A percentile compares a stretch with the other conserved stretches of the same genome.
phyloP scores from a whole-genome alignment of 2,329 filamentous ascomycete species.

The Aspergillus sp. region DNA sequence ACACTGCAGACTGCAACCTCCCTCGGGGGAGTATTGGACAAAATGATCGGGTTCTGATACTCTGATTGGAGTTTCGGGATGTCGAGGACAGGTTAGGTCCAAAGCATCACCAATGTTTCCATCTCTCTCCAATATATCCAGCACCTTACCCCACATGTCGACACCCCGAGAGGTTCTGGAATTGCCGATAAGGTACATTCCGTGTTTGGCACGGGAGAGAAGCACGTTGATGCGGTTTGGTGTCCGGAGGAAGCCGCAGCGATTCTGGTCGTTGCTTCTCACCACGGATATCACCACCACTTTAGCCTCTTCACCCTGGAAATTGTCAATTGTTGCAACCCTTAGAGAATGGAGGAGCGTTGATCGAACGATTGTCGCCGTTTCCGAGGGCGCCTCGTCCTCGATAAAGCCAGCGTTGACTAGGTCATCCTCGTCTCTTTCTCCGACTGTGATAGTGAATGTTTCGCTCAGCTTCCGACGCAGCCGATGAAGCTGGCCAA shows the following conservation, averaged over 20 bases:
- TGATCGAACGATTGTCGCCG: constrained; percentile 38
- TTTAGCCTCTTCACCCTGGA: constrained; percentile 76
- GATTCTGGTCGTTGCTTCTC: constrained; percentile 64
- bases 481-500: constrained; percentile 57
- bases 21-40: constrained; percentile 59
- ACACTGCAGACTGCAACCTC: constrained; percentile 62
- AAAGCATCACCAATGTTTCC: constrained; percentile 57
- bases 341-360: constrained; percentile 56
- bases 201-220: constrained; percentile 68
- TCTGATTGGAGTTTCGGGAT: constrained; percentile 56
- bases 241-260: constrained; percentile 68
- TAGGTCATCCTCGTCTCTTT: constrained; percentile 64
- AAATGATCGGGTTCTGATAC: constrained; percentile 65
- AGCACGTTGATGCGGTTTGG: constrained; percentile 72
- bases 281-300: constrained; percentile 73
- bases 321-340: constrained; percentile 73
- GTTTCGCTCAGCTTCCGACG: constrained; percentile 42
- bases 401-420: constrained; percentile 43
- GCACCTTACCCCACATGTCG: constrained; percentile 67
- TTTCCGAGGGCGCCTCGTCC: constrained; percentile 21
- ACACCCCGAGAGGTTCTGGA: constrained; percentile 60
- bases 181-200: constrained; percentile 74
- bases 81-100: constrained; percentile 64
- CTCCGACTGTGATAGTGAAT: constrained; percentile 67
- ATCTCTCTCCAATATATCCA: constrained; percentile 54